Conservation (phyloP, 768 basidiomycete genomes). For the Dentipellis sp. region DNA sequence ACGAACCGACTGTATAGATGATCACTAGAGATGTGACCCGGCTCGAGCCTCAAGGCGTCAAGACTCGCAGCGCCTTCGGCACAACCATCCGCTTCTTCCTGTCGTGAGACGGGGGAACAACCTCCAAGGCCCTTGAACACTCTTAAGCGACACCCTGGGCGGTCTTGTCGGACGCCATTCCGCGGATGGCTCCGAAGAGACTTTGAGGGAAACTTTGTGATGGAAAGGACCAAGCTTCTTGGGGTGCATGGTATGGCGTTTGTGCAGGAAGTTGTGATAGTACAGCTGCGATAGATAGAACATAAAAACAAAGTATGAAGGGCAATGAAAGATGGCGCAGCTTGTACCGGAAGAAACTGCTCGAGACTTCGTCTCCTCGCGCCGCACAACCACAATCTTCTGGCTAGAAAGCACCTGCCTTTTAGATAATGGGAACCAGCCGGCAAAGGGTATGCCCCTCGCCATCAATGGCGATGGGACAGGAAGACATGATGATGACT, state of each 20-base stretch:
- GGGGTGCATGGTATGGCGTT: slow-evolving; percentile 98
- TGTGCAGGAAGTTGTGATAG: slow-evolving; percentile 99
- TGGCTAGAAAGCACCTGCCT: slow-evolving; percentile 96
- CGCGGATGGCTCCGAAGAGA: slow-evolving; percentile 97
- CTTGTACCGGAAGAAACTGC: slow-evolving; percentile 99
- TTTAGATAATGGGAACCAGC: slow-evolving; percentile 96
- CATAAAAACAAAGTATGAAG: slow-evolving; percentile 8
- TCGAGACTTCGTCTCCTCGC: slow-evolving; percentile 99
- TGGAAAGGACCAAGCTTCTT: slow-evolving; percentile 99
- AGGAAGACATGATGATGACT: slow-evolving; percentile 95
- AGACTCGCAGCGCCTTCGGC: slow-evolving; percentile 89
- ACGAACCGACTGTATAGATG: too few species aligned
- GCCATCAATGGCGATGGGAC: slow-evolving; percentile 99
- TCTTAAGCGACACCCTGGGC: slow-evolving; percentile 92
- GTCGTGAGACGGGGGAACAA: slow-evolving; percentile 98
- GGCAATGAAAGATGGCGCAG: slow-evolving; percentile 34
- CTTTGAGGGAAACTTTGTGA: slow-evolving; percentile 97
- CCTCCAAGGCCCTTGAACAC: slow-evolving; percentile 96
- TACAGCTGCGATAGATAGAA: slow-evolving; percentile 53
- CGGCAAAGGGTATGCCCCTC: slow-evolving; percentile 99
- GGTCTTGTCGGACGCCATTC: slow-evolving; percentile 98
- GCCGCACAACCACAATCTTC: slow-evolving; percentile 99
- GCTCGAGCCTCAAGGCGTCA: slow-evolving; percentile 99
- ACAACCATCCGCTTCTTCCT: slow-evolving; percentile 99
- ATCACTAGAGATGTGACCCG: too few species aligned